Conservation (phyloP, 2,329 filamentous ascomycete species). For the Clonostachys chloroleuca region DNA sequence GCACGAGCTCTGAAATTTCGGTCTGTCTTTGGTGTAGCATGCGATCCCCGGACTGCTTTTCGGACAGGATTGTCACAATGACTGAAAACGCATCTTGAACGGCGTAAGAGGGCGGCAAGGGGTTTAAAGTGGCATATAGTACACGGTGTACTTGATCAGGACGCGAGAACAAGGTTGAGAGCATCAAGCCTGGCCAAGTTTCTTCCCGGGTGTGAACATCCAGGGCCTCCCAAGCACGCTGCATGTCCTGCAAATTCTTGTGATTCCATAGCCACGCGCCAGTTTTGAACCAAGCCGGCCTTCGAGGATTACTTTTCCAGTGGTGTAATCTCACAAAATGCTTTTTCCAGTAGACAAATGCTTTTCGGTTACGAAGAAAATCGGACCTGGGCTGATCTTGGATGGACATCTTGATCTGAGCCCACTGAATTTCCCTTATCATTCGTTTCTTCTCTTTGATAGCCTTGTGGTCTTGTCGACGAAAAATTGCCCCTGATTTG, state of each 20-base stretch:
- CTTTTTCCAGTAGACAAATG: slow-evolving; percentile 2
- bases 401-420: slow-evolving; percentile 12
- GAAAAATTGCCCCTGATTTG: no score
- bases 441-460: not conserved
- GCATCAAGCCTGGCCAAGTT: slow-evolving; percentile 25
- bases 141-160: slow-evolving; percentile 23
- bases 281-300: slow-evolving; percentile 13
- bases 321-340: no score
- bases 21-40: not conserved
- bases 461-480: not conserved
- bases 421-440: slow-evolving; percentile 19
- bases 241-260: slow-evolving; percentile 20
- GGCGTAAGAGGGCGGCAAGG: slow-evolving; percentile 27
- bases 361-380: slow-evolving; percentile 8
- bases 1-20: not conserved
- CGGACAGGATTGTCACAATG: slow-evolving; percentile 10
- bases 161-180: slow-evolving; percentile 23
- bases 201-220: slow-evolving; percentile 13
- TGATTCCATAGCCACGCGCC: slow-evolving; percentile 21
- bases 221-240: slow-evolving; percentile 21
- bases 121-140: slow-evolving; percentile 29
- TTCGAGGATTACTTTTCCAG: not conserved
- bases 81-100: slow-evolving; percentile 27
- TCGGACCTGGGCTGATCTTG: slow-evolving; percentile 15
- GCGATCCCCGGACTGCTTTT: not conserved